phyloP scores from a whole-genome alignment of 129 eudicot genomes.

The Saposhnikovia divaricata region DNA sequence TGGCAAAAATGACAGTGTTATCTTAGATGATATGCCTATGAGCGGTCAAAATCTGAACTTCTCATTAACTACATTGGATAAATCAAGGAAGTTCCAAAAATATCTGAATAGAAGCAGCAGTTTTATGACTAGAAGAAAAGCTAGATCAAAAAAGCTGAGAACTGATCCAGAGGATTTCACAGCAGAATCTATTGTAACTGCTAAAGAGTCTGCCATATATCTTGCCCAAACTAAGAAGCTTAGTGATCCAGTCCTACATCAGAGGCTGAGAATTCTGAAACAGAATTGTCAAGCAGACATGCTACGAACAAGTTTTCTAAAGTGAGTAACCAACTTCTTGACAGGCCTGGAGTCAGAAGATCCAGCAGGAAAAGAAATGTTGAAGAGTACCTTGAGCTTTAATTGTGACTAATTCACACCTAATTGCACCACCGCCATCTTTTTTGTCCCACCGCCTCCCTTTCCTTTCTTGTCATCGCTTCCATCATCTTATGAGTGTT shows the following conservation, averaged over 20 bases:
- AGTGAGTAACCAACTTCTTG: not conserved
- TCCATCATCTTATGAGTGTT: not conserved
- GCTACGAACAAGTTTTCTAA: not conserved
- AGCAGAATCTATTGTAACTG: not conserved
- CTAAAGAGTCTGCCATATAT: not conserved
- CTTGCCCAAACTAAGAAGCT: not conserved
- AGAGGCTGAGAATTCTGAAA: conserved; percentile 1
- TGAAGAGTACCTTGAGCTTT: not conserved
- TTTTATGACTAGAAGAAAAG: not conserved
- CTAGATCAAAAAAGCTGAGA: not conserved
- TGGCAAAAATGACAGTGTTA: not conserved
- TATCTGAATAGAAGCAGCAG: not conserved
- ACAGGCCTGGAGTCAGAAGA: not conserved
- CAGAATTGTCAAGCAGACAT: not conserved
- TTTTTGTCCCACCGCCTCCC: not conserved
- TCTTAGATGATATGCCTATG: not conserved
- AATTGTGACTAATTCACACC: not conserved
- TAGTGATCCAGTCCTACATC: not conserved
- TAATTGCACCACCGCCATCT: not conserved
- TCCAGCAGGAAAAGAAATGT: not conserved
- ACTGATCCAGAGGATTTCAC: not conserved
- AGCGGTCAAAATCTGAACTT: not conserved
- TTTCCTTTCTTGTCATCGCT: not conserved
- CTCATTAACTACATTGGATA: not conserved
- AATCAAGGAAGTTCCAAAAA: no score